phyloP scores from a whole-genome alignment of 1,284 basidiomycete genomes.

The Ceratobasidium sp. region DNA sequence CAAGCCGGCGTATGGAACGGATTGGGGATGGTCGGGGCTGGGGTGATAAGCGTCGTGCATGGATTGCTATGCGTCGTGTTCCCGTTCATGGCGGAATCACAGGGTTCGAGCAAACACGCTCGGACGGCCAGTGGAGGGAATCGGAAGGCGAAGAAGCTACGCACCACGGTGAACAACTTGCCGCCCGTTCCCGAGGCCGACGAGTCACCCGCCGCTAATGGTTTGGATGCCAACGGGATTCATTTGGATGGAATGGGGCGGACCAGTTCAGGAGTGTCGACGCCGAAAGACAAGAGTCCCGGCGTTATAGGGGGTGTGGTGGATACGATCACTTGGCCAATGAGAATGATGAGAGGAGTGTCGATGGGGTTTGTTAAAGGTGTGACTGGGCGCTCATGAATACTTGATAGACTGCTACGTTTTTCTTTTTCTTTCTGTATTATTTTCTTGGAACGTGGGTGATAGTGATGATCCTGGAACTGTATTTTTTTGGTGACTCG shows the following conservation, averaged over 20 bases:
- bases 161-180: conserved; percentile 9
- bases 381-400: not conserved
- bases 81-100: conserved; percentile 30
- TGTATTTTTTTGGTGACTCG: conserved; percentile 28
- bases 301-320: not conserved
- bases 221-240: not conserved
- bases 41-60: conserved; percentile 19
- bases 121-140: not conserved
- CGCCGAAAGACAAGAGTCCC: not conserved
- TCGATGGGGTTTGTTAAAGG: not conserved
- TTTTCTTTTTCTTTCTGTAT: not conserved
- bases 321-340: conserved; percentile 16
- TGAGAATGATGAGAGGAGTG: conserved; percentile 23
- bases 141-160: conserved; percentile 21
- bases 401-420: not conserved
- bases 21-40: conserved; percentile 22
- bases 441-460: not conserved
- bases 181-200: conserved; percentile 32
- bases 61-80: conserved; percentile 24
- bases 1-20: conserved; percentile 4
- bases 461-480: not conserved
- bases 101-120: not conserved
- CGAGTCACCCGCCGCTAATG: not conserved
- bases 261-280: not conserved
- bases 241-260: conserved; percentile 3